phyloP scores from a whole-genome alignment of 148 eudicot species.

The Dianthus caryophyllus region DNA sequence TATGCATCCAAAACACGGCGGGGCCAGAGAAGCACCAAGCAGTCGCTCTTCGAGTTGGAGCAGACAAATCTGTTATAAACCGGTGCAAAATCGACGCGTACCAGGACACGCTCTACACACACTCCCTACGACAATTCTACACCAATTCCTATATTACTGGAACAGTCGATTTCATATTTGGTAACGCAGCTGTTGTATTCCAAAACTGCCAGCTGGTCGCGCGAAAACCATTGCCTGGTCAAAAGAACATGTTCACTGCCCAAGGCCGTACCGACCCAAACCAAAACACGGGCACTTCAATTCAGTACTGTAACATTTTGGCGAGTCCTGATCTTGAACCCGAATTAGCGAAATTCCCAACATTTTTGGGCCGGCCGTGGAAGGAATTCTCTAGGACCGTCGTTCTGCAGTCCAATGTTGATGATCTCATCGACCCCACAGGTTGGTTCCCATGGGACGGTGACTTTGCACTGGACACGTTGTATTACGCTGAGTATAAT shows the following conservation, averaged over 20 bases:
- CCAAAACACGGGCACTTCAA: slow-evolving; percentile 28
- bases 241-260: slow-evolving; percentile 32
- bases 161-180: slow-evolving; percentile 39
- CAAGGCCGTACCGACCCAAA: slow-evolving; percentile 29
- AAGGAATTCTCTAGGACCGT: slow-evolving; percentile 31
- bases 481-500: slow-evolving; percentile 29
- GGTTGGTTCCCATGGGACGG: slow-evolving; percentile 32
- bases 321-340: slow-evolving; percentile 17
- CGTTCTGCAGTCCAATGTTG: slow-evolving; percentile 24
- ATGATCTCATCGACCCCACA: slow-evolving; percentile 19
- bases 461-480: slow-evolving; percentile 11
- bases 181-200: slow-evolving; percentile 28
- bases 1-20: slow-evolving; percentile 33
- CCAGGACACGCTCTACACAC: slow-evolving; percentile 39
- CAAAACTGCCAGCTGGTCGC: slow-evolving; percentile 26
- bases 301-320: slow-evolving; percentile 22
- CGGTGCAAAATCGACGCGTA: slow-evolving; percentile 25
- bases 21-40: slow-evolving; percentile 40
- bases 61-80: slow-evolving; percentile 30
- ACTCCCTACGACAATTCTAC: slow-evolving; percentile 33
- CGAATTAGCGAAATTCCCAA: slow-evolving; percentile 13
- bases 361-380: slow-evolving; percentile 37
- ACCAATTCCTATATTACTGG: slow-evolving; percentile 18
- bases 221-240: slow-evolving; percentile 16
- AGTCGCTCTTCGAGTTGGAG: slow-evolving; percentile 30